These are phyloP conservation scores for Cryphonectria radicalis DNA, from an alignment of 2,329 filamentous ascomycete species.

Conservation along the genomic window DNA sequence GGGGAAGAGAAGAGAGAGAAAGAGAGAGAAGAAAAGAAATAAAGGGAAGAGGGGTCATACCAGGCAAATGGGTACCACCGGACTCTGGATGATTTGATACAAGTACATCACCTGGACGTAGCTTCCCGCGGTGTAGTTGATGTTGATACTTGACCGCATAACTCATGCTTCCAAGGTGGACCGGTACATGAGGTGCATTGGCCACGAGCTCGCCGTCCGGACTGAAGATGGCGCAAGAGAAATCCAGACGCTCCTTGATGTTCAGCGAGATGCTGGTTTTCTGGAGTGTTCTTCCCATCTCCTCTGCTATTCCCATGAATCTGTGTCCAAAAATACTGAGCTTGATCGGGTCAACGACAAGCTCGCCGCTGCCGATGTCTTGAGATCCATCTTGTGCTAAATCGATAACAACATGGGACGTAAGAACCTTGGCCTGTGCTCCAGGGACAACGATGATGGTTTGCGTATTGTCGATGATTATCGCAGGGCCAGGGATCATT, in stretches of 20 bases:
- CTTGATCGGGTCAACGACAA: constrained; percentile 53
- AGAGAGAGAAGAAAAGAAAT: background rate
- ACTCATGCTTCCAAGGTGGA: constrained; percentile 25
- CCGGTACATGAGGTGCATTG: constrained; percentile 63
- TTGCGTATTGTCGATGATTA: constrained; percentile 24
- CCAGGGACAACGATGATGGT: constrained; percentile 25
- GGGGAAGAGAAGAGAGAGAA: too few species aligned
- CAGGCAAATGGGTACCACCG: constrained; percentile 46
- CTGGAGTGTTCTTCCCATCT: constrained; percentile 26
- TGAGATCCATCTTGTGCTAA: constrained; percentile 4
- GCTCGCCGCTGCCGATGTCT: constrained; percentile 3
- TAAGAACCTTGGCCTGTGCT: constrained; percentile 29
- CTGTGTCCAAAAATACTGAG: constrained; percentile 76
- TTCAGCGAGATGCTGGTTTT: constrained; percentile 26
- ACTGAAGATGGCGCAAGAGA: constrained; percentile 27
- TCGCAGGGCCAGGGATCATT: constrained; percentile 17
- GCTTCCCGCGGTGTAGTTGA: constrained; percentile 68
- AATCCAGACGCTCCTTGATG: constrained; percentile 26
- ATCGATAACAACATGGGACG: constrained; percentile 36
- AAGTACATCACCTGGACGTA: constrained; percentile 73
- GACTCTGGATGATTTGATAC: constrained; percentile 56
- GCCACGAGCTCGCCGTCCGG: constrained; percentile 25
- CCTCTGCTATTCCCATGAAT: constrained; percentile 81
- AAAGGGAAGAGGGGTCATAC: background rate
- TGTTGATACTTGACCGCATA: constrained; percentile 32